Percentiles rank a stretch among this genome's conserved stretches.
phyloP scores from a whole-genome alignment of 1,139 yeast species.

The Sugiyamaella paludigena region DNA sequence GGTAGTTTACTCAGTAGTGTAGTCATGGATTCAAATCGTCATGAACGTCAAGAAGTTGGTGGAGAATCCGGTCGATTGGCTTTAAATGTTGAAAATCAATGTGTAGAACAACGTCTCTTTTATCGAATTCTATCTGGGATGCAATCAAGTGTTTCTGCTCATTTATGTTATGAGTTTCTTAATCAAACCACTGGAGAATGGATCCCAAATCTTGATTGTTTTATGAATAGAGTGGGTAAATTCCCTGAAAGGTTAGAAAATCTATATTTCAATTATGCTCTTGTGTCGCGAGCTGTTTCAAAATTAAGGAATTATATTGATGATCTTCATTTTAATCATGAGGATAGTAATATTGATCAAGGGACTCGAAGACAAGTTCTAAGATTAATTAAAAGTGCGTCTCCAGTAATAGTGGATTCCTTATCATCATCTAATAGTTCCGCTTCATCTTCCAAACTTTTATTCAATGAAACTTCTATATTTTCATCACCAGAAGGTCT shows the following conservation, averaged over 20 bases:
- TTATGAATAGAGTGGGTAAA: conserved; percentile 86
- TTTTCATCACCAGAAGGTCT: conserved; percentile 48
- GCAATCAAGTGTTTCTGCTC: conserved; percentile 96
- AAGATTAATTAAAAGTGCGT: conserved; percentile 42
- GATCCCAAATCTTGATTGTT: conserved; percentile 77
- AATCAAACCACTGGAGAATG: conserved; percentile 72
- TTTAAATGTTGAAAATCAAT: conserved; percentile 48
- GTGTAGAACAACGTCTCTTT: conserved; percentile 83
- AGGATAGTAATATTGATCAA: conserved; percentile 47
- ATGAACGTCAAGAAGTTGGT: conserved; percentile 32
- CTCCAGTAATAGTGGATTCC: conserved; percentile 32
- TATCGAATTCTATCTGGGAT: conserved; percentile 86
- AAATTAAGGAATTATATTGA: conserved; percentile 54
- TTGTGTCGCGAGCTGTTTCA: conserved; percentile 76
- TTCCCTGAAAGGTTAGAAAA: conserved; percentile 87
- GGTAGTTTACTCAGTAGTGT: conserved; percentile 25
- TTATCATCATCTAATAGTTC: conserved; percentile 25
- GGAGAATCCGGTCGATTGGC: conserved; percentile 34
- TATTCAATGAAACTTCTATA: conserved; percentile 55
- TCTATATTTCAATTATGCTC: conserved; percentile 87
- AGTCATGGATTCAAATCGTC: conserved; percentile 26
- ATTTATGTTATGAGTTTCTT: conserved; percentile 80
- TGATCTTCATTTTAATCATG: conserved; percentile 49
- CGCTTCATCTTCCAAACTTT: conserved; percentile 10
- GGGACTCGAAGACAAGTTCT: conserved; percentile 44